Evolutionary conservation across 2,329 filamentous ascomycete species (phyloP), one percentile per base, ranked within the genome.

Genomic region (Tolypocladium tundrense): DNA sequence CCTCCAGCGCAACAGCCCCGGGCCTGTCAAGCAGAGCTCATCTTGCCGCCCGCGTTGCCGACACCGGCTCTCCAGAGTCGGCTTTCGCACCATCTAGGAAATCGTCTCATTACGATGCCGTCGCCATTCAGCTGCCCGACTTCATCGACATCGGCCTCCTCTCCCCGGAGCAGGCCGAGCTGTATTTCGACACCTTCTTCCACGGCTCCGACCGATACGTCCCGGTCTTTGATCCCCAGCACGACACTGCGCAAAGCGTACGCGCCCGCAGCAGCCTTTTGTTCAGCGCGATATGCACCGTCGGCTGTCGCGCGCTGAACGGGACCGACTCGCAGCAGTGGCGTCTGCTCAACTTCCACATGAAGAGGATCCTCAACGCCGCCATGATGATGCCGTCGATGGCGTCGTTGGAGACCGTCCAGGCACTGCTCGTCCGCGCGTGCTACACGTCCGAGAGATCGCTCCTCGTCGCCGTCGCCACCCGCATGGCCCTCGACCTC

Each of bases 401-500:
- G 35, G 72, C 72, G 14, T 72, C 69, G 9, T 56, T 82, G 0
- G 80, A 83, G 59, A 77, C 76, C 0, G 67, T 83, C 0, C 80
- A 83, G 58, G 78, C 80, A 4, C 68, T 83, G 8, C 66, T 82
- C 0, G 69, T 82, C 1, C 72, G 78, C 54, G 78, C 79, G 0
- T 79, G 77, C 57, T 83, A 82, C 60, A 77, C 76, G 0, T 72
- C 80, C 4, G 79, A 82, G 56, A 72, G 79, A 0, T 79, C 77
- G 9, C 63, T 82, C 1, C 67, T 83, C 0, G 68, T 79, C 3
- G 77, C 79, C 0, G 73, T 80, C 50, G 79, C 80, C 1, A 72
- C 77, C 4, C 70, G 77, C 42, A 79, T 82, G 70, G 78, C 79
- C 1, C 66, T 80, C 1, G 76, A 81, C 43, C 62, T 80, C 6